A percentile compares a stretch with the other conserved stretches of the same genome.
phyloP scores from a whole-genome alignment of 805 yeast species.

The Candida nanaspora region DNA sequence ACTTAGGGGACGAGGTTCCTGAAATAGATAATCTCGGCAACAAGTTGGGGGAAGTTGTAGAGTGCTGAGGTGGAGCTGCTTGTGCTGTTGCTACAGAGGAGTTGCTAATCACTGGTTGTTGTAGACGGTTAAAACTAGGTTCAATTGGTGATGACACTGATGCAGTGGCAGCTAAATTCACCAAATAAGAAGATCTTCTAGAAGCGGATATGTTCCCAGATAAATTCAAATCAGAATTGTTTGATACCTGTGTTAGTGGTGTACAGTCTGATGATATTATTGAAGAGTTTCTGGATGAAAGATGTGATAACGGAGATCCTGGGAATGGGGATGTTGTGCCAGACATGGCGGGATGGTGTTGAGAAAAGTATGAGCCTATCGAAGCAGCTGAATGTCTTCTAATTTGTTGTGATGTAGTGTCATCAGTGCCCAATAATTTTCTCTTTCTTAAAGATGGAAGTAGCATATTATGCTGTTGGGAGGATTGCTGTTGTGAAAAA shows the following conservation, averaged over 20 bases:
- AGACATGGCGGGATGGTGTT: background rate
- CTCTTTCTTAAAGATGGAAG: slow-evolving; percentile 17
- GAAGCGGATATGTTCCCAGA: slow-evolving; percentile 11
- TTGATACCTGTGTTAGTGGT: slow-evolving; percentile 16
- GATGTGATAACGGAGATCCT: slow-evolving; percentile 23
- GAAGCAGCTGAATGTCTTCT: slow-evolving; percentile 29
- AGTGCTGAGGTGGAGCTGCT: too few species aligned
- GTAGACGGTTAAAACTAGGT: background rate
- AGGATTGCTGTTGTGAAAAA: slow-evolving; percentile 2
- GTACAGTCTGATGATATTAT: slow-evolving; percentile 23
- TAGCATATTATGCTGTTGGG: background rate
- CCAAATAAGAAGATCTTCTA: slow-evolving; percentile 20
- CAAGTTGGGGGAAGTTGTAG: slow-evolving; percentile 13
- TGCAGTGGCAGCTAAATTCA: background rate
- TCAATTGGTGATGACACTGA: slow-evolving; percentile 3
- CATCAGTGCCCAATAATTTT: slow-evolving; percentile 15
- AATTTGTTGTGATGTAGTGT: slow-evolving; percentile 12
- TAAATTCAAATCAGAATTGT: slow-evolving; percentile 11
- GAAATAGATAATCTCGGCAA: slow-evolving; percentile 19
- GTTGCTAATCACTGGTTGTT: background rate
- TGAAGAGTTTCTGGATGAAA: slow-evolving; percentile 25
- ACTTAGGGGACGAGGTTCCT: slow-evolving; percentile 17
- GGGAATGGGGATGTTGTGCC: slow-evolving; percentile 14
- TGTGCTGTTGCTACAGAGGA: too few species aligned
- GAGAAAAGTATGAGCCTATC: slow-evolving; percentile 8